Conservation (phyloP, 2,329 filamentous ascomycete species). For the Magnaporthiopsis incrustans region DNA sequence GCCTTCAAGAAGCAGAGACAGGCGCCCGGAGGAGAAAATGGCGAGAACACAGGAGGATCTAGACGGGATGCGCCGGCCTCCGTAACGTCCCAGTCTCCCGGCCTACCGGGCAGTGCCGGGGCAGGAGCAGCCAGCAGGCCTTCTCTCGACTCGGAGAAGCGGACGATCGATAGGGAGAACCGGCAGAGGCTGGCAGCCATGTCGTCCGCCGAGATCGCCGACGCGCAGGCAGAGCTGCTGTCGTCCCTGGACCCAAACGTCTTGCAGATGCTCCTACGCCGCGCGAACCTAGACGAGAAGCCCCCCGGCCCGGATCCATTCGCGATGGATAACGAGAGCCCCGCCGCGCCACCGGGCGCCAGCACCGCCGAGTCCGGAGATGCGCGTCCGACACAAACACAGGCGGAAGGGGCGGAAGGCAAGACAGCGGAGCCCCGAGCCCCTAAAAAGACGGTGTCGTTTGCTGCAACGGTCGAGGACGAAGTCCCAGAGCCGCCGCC, state of each 20-base stretch:
- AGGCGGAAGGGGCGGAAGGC: not conserved
- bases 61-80: not conserved
- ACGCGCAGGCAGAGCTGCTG: slow-evolving; percentile 74
- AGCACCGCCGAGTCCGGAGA: slow-evolving; percentile 1
- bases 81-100: not conserved
- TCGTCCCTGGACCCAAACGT: slow-evolving; percentile 66
- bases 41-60: slow-evolving; percentile 9
- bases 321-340: slow-evolving; percentile 12
- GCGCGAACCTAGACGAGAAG: slow-evolving; percentile 65
- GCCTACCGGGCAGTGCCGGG: too few species aligned
- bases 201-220: slow-evolving; percentile 73
- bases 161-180: slow-evolving; percentile 78
- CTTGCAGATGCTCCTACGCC: slow-evolving; percentile 66
- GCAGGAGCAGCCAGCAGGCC: not conserved
- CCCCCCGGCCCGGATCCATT: slow-evolving; percentile 33
- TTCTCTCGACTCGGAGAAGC: slow-evolving; percentile 42
- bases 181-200: slow-evolving; percentile 64
- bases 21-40: slow-evolving; percentile 3
- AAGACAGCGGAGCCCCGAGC: slow-evolving; percentile 7
- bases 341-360: slow-evolving; percentile 4
- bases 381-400: not conserved
- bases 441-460: slow-evolving; percentile 21
- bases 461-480: slow-evolving; percentile 10
- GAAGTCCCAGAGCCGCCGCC: slow-evolving; percentile 7
- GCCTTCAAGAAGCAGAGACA: slow-evolving; percentile 69